A percentile compares a stretch with the other conserved stretches of the same genome.
These are phyloP conservation scores for Apophysomyces ossiformis DNA, from an alignment of 371 early-diverging fungal genomes.

Conservation along the genomic window DNA sequence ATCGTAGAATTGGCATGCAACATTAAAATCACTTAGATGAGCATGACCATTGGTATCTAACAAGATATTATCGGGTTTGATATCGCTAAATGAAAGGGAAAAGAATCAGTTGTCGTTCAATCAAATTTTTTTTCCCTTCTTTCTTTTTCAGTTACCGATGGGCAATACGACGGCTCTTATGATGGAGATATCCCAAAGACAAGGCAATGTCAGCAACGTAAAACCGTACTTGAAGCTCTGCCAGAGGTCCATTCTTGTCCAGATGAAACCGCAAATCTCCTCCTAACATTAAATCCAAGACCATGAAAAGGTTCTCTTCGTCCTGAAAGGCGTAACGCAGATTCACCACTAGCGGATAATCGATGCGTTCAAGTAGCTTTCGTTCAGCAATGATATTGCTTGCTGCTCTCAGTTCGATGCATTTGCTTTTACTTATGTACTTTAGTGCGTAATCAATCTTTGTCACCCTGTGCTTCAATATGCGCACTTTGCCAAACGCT, in stretches of 20 bases:
- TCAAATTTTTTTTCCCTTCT: background rate
- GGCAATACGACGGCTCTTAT: slow-evolving; percentile 42
- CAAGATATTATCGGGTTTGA: slow-evolving; percentile 92
- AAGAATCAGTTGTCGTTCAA: background rate
- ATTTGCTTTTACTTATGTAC: slow-evolving; percentile 57
- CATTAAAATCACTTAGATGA: slow-evolving; percentile 88
- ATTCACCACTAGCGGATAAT: slow-evolving; percentile 60
- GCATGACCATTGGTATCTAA: slow-evolving; percentile 83
- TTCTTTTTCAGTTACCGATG: slow-evolving; percentile 45
- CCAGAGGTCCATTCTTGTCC: slow-evolving; percentile 57
- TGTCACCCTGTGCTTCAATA: slow-evolving; percentile 80
- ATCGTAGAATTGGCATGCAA: slow-evolving; percentile 65
- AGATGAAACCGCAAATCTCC: slow-evolving; percentile 86
- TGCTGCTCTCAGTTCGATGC: slow-evolving; percentile 54
- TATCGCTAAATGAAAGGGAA: slow-evolving; percentile 56
- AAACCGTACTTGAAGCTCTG: slow-evolving; percentile 74
- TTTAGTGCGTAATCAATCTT: slow-evolving; percentile 58
- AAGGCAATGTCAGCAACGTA: slow-evolving; percentile 78
- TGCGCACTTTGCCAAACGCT: slow-evolving; percentile 77
- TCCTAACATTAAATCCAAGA: slow-evolving; percentile 76
- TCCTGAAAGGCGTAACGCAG: slow-evolving; percentile 80
- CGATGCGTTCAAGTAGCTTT: slow-evolving; percentile 46
- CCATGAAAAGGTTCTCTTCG: slow-evolving; percentile 77
- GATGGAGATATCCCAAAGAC: slow-evolving; percentile 74
- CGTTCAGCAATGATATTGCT: slow-evolving; percentile 60